A percentile compares a stretch with the other conserved stretches of the same genome.
Evolutionary conservation across 257 asterid species (phyloP).

Genomic region (Sherardia arvensis): DNA sequence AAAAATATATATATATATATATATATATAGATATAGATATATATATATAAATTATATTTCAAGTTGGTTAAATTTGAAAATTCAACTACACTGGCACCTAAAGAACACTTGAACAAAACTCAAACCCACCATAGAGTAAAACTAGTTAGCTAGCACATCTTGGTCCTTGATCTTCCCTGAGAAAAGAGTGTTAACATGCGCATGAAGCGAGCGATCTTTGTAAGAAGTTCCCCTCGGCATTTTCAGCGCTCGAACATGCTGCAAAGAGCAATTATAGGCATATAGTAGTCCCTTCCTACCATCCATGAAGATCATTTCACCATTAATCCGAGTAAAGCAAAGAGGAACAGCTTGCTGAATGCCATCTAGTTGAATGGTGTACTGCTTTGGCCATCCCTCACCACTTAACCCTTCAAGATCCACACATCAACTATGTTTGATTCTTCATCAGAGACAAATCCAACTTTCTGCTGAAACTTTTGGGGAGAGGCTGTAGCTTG

Average conservation of each 20-base stretch:
- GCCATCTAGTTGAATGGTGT: slow-evolving; percentile 17
- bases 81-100: too few relatives aligned
- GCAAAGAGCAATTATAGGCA: slow-evolving; percentile 26
- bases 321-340: slow-evolving; percentile 2
- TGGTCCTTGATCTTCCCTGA: slow-evolving; percentile 21
- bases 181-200: slow-evolving; percentile 42
- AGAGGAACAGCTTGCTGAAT: not conserved
- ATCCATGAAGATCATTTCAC: slow-evolving; percentile 25
- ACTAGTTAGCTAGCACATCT: not conserved
- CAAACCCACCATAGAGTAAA: not conserved
- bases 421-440: slow-evolving; percentile 26
- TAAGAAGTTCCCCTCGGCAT: slow-evolving; percentile 12
- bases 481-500: slow-evolving; percentile 28
- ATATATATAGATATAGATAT: too few relatives aligned
- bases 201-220: slow-evolving; percentile 4
- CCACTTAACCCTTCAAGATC: slow-evolving; percentile 29
- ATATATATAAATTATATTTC: too few relatives aligned
- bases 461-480: slow-evolving; percentile 22
- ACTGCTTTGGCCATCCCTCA: slow-evolving; percentile 31
- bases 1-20: too few relatives aligned
- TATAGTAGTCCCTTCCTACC: slow-evolving; percentile 9
- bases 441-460: slow-evolving; percentile 22
- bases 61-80: too few relatives aligned
- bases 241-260: slow-evolving; percentile 22
- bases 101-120: too few relatives aligned